Evolutionary conservation across 305 asterid genomes (phyloP), one percentile per base, ranked within the genome.

Genomic region (Ajuga reptans): DNA sequence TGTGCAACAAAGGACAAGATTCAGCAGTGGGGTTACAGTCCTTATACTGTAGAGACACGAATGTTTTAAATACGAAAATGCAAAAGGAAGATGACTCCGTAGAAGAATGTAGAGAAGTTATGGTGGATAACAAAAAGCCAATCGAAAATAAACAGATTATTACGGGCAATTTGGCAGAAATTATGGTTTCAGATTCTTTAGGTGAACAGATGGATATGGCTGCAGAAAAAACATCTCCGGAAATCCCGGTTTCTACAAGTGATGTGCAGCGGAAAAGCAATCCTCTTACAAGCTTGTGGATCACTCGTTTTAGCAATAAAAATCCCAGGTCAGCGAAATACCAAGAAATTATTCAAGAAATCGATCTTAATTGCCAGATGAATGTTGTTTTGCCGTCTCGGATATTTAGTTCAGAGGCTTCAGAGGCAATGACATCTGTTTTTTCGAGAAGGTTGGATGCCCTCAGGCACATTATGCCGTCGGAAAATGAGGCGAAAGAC

Each of bases 371-470:
- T 21, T 21, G 27, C 2, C 27, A 21, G 27, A 21, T 21, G 27
- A 21, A 21, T 21, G 27, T 21, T 21, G 27, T 21, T 21, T 21
- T 21, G 27, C 75, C 79, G 49, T 59, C 83, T 21, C 73, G 60
- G 34, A 78, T 59, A 49, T 75, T 58, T 17, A 70, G 77, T 53
- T 72, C 85, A 0, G 95, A 81, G 74, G 82, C 82, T 53, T 72
- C 85, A 0, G 95, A 81, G 74, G 82, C 82, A 50, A 75, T 80
- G 79, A 78, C 83, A 43, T 78, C 85, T 9, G 74, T 73, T 17
- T 84, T 85, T 77, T 82, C 92, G 4, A 75, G 83, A 71, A 79
- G 86, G 71, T 63, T 86, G 77, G 84, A 82, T 72, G 89, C 89
- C 69, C 77, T 89, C 12, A 84, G 80, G 75, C 81, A 67, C 77